These are phyloP conservation scores for Citrus hindsii DNA, from an alignment of 345 rosid genomes.

Conservation along the genomic window DNA sequence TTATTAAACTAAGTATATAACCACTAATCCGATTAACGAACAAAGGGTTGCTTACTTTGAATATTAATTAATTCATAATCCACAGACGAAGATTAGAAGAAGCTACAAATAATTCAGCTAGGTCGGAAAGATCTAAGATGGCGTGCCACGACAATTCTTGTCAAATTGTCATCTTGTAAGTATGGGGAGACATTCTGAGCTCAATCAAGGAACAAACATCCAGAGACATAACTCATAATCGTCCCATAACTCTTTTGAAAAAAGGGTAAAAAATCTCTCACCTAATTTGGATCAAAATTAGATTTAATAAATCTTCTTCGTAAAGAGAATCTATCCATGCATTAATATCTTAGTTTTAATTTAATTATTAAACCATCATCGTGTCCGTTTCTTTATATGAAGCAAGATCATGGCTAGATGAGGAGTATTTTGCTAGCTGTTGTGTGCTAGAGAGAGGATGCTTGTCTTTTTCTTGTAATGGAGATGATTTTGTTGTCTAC, in stretches of 20 bases:
- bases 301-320: background rate
- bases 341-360: background rate
- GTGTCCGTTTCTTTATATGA: background rate
- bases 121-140: background rate
- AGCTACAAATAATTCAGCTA: background rate
- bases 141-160: conserved; percentile 1
- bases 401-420: conserved; percentile 1
- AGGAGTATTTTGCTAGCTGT: background rate
- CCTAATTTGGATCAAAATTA: background rate
- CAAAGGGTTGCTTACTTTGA: background rate
- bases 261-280: background rate
- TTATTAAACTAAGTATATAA: background rate
- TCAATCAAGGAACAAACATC: background rate
- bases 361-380: background rate
- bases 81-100: background rate
- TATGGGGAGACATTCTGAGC: conserved; percentile 9
- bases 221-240: conserved; percentile 12
- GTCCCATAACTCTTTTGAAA: conserved; percentile 2
- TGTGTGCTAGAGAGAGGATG: background rate
- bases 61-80: background rate
- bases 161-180: background rate
- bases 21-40: background rate
- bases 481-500: conserved; percentile 1
- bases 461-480: background rate
- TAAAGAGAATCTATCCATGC: background rate